Conservation (phyloP, 495 filamentous ascomycete genomes). For the Penicillium alfredii region DNA sequence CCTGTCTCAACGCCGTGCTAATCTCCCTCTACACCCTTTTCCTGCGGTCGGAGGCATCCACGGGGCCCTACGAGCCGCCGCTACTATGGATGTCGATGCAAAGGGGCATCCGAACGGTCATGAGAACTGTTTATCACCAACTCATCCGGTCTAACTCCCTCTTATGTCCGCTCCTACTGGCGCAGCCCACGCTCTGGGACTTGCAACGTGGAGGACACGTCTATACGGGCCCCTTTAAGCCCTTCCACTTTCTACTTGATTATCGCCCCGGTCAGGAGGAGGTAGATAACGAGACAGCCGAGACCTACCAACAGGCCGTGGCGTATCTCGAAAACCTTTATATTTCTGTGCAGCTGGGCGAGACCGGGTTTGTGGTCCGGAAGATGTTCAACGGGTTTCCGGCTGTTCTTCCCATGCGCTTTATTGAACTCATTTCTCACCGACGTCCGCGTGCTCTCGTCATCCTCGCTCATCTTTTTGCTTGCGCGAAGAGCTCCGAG, state of each 20-base stretch:
- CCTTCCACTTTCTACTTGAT: conserved; percentile 14
- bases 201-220: not conserved
- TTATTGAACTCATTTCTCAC: conserved; percentile 28
- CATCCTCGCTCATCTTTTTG: conserved; percentile 36
- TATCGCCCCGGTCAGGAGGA: conserved; percentile 11
- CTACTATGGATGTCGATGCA: conserved; percentile 17
- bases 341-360: conserved; percentile 17
- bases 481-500: conserved; percentile 20
- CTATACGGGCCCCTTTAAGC: conserved; percentile 5
- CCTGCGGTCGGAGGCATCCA: conserved; percentile 14
- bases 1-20: conserved; percentile 14
- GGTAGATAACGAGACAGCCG: conserved; percentile 17
- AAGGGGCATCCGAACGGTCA: conserved; percentile 15
- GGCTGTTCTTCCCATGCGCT: conserved; percentile 25
- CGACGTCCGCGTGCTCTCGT: conserved; percentile 28
- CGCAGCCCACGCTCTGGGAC: conserved; percentile 10
- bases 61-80: conserved; percentile 14
- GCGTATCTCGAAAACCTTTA: conserved; percentile 31
- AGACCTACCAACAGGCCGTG: conserved; percentile 29
- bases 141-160: conserved; percentile 8
- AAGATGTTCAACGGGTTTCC: conserved; percentile 34
- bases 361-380: conserved; percentile 15
- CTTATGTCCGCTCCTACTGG: conserved; percentile 11
- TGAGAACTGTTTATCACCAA: conserved; percentile 9
- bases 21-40: conserved; percentile 18